A percentile compares a stretch with the other conserved stretches of the same genome.
phyloP scores from a whole-genome alignment of 2,329 filamentous ascomycete genomes.

The Xylariaceae sp. region DNA sequence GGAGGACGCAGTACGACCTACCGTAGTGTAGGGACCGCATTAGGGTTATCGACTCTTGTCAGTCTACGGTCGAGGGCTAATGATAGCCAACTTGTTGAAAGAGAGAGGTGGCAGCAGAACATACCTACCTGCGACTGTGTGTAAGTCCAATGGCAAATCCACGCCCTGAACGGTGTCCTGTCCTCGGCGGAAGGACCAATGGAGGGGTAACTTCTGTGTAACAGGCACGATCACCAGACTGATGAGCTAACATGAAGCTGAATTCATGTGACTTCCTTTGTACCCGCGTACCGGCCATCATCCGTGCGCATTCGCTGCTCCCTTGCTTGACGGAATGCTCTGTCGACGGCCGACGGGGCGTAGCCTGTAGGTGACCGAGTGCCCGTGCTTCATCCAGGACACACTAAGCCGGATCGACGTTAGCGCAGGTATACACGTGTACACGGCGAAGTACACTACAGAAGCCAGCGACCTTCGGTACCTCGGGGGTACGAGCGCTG shows the following conservation, averaged over 20 bases:
- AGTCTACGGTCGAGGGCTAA: too few relatives aligned
- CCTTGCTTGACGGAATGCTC: too few relatives aligned
- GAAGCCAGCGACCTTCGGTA: background rate
- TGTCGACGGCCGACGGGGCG: too few relatives aligned
- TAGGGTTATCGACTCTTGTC: too few relatives aligned
- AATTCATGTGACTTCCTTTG: constrained; percentile 13
- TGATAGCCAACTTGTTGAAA: too few relatives aligned
- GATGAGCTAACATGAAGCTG: constrained; percentile 4
- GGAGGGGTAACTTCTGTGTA: constrained; percentile 2
- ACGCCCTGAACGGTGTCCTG: background rate
- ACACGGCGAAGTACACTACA: background rate
- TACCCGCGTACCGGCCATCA: background rate
- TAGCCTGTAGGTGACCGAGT: too few relatives aligned
- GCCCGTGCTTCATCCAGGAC: background rate
- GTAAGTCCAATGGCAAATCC: too few relatives aligned
- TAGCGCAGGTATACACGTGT: background rate
- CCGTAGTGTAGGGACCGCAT: too few relatives aligned
- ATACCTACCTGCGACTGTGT: too few relatives aligned
- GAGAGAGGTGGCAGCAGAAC: too few relatives aligned
- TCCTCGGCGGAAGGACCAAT: constrained; percentile 4
- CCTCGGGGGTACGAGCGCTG: background rate
- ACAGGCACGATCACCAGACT: background rate
- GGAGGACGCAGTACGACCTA: too few relatives aligned
- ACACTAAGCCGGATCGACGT: background rate
- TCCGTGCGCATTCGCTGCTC: too few relatives aligned